Conservation (phyloP, 208 protist species). For the Leishmania gerbilli region DNA sequence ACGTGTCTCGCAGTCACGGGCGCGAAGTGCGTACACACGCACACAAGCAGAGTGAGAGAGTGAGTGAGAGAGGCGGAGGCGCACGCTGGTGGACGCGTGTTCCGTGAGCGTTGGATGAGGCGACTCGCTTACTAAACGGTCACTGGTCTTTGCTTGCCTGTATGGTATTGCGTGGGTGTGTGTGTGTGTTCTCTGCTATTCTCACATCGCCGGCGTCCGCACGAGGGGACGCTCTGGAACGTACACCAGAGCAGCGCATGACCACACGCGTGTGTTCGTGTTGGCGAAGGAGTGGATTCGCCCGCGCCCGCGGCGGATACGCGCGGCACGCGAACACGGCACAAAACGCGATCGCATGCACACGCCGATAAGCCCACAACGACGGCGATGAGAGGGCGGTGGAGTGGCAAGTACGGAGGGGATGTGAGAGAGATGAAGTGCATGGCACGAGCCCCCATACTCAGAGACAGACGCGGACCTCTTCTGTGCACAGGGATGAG, state of each 20-base stretch:
- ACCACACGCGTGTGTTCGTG: not conserved
- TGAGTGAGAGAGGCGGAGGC: not conserved
- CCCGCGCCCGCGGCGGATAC: no score
- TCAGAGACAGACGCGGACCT: not conserved
- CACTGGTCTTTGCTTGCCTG: not conserved
- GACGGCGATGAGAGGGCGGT: not conserved
- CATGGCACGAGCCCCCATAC: not conserved
- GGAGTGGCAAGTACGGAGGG: not conserved
- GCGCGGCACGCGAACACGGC: no score
- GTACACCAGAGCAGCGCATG: not conserved
- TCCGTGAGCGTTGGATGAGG: no score
- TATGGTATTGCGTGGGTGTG: not conserved
- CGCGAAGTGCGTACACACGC: not conserved
- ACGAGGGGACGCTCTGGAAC: not conserved
- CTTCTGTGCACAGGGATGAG: not conserved
- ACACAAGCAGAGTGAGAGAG: not conserved
- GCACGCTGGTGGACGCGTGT: no score
- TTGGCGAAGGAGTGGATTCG: no score
- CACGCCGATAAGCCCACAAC: not conserved
- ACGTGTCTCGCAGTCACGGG: not conserved
- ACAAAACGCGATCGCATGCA: not conserved
- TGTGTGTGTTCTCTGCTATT: not conserved
- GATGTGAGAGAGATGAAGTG: not conserved
- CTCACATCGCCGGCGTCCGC: not conserved
- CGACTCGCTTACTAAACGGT: no score